Base-by-base conservation (phyloP, 2,329 filamentous ascomycete species). In the Torrubiella hemipterigena region DNA sequence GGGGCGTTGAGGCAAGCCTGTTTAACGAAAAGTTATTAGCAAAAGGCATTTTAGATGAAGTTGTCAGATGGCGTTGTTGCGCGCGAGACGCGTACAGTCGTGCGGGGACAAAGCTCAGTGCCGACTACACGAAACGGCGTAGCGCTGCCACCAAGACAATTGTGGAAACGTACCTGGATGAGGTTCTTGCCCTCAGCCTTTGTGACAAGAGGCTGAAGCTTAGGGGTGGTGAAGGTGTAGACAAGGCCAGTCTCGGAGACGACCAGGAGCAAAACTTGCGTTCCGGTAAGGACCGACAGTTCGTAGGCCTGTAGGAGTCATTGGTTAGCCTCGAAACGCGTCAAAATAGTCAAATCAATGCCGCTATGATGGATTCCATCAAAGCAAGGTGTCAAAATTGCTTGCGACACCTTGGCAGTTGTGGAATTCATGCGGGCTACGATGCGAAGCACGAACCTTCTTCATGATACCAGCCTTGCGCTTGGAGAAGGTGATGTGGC, bases 381-480 rank as follows among this genome's bases (percentile, higher is more conserved):
- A n/a, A n/a, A n/a, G n/a, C n/a, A n/a, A n/a, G n/a, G n/a, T n/a
- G n/a, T n/a, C n/a, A n/a, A n/a, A n/a, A n/a, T n/a, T n/a, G n/a
- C n/a, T n/a, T n/a, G n/a, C n/a, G n/a, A n/a, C n/a, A n/a, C n/a
- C n/a, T n/a, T n/a, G n/a, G n/a, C n/a, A n/a, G n/a, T n/a, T n/a
- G n/a, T n/a, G n/a, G n/a, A n/a, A n/a, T n/a, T n/a, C n/a, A n/a
- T n/a, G n/a, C n/a, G n/a, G n/a, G n/a, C n/a, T n/a, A n/a, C n/a
- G n/a, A n/a, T n/a, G n/a, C n/a, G n/a, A 24, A 17, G 19, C 8
- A 69, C 77, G 46, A 57, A 95, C 91, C 86, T 96, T 96, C 73
- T 98, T 96, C 91, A 98, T 96, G 61, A 98, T 96, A 49, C 91
- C 91, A 34, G 91, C 91, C 70, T 98, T 98, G 59, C 91, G 85